phyloP scores from a whole-genome alignment of 257 asterid genomes.

The Solanum pennellii region DNA sequence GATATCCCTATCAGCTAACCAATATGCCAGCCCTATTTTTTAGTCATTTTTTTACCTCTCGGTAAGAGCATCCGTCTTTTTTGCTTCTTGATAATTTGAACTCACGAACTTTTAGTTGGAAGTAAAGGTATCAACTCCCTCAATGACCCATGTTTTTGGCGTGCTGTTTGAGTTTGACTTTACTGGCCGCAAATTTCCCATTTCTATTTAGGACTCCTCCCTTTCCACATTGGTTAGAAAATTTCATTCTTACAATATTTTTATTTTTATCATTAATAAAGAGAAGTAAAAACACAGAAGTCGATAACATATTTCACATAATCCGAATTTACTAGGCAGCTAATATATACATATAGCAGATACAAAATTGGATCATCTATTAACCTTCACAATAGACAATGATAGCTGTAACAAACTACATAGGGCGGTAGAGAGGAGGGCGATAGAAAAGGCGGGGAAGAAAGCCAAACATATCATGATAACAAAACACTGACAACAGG shows the following conservation, averaged over 20 bases:
- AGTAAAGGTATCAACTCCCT: neutral
- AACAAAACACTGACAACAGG: neutral
- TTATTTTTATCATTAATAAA: neutral
- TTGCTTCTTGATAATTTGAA: neutral
- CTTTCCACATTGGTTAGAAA: neutral
- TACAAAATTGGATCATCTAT: neutral
- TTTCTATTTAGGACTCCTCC: neutral
- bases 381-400: neutral
- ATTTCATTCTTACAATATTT: neutral
- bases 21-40: neutral
- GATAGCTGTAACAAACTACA: neutral
- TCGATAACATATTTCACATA: neutral
- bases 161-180: neutral
- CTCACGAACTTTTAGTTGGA: neutral
- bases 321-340: neutral
- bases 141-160: neutral
- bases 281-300: neutral
- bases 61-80: neutral
- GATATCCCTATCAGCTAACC: neutral
- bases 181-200: neutral
- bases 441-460: neutral
- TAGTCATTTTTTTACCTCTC: neutral
- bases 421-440: neutral
- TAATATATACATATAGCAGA: neutral
- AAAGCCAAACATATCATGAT: neutral